Conservation (phyloP, 345 rosid species). For the Gossypium mustelinum region DNA sequence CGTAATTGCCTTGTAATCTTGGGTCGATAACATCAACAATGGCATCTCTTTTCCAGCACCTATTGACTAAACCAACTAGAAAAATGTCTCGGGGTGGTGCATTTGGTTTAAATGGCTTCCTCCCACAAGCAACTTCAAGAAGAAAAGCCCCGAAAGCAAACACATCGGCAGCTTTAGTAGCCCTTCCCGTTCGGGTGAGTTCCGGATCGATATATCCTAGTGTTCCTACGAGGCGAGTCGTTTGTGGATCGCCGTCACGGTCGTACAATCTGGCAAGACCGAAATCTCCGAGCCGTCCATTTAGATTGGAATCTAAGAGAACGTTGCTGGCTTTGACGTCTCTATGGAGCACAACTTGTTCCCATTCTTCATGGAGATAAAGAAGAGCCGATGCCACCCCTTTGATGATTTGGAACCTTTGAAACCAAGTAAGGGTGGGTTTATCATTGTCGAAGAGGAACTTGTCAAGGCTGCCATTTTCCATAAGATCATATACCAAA, state of each 20-base stretch:
- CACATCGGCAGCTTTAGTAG: constrained; percentile 36
- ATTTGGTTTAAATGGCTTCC: constrained; percentile 34
- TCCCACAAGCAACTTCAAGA: constrained; percentile 47
- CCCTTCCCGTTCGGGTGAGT: constrained; percentile 36
- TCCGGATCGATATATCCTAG: constrained; percentile 52
- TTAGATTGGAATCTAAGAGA: constrained; percentile 26
- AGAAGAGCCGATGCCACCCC: constrained; percentile 43
- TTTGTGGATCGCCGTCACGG: constrained; percentile 8
- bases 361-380: constrained; percentile 52
- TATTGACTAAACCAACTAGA: constrained; percentile 36
- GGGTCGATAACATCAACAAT: constrained; percentile 34
- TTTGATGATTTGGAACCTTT: constrained; percentile 33
- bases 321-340: constrained; percentile 52
- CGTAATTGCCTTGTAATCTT: constrained; percentile 20
- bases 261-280: constrained; percentile 30
- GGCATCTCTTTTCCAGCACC: constrained; percentile 30
- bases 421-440: constrained; percentile 25
- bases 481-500: no score
- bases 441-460: no score
- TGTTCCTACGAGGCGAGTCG: constrained; percentile 26
- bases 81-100: constrained; percentile 16
- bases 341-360: constrained; percentile 49
- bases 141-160: constrained; percentile 14
- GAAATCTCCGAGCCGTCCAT: constrained; percentile 29
- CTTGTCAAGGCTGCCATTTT: no score